Evolutionary conservation across 345 rosid species (phyloP).

Genomic region (Eutrema yunnanense): DNA sequence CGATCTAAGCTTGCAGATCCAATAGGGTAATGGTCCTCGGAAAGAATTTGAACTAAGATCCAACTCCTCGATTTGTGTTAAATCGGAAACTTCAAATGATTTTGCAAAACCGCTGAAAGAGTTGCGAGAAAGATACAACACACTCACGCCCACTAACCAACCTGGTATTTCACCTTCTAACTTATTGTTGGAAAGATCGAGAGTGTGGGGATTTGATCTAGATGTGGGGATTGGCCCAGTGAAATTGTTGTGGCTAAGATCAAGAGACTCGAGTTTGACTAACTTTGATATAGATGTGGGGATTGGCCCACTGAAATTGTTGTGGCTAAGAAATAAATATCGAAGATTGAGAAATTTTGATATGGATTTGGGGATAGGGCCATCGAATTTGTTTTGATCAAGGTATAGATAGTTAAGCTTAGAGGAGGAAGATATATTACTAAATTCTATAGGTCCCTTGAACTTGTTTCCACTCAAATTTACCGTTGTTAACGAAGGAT

Average conservation of each 20-base stretch:
- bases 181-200: no score
- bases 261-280: neutral
- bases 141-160: no score
- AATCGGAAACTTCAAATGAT: neutral
- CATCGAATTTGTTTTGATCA: neutral
- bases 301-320: neutral
- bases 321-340: neutral
- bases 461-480: neutral
- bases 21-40: neutral
- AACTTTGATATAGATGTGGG: neutral
- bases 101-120: neutral
- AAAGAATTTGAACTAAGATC: neutral
- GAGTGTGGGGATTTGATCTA: no score
- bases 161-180: no score
- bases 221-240: neutral
- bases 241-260: neutral
- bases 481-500: neutral
- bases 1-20: constrained; percentile 18
- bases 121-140: neutral
- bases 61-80: rapidly evolving
- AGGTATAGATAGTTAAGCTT: rapidly evolving
- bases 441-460: neutral
- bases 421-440: neutral
- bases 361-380: neutral
- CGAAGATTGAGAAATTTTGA: neutral